Base-by-base conservation (phyloP, 345 rosid genomes). In the Pistacia vera region DNA sequence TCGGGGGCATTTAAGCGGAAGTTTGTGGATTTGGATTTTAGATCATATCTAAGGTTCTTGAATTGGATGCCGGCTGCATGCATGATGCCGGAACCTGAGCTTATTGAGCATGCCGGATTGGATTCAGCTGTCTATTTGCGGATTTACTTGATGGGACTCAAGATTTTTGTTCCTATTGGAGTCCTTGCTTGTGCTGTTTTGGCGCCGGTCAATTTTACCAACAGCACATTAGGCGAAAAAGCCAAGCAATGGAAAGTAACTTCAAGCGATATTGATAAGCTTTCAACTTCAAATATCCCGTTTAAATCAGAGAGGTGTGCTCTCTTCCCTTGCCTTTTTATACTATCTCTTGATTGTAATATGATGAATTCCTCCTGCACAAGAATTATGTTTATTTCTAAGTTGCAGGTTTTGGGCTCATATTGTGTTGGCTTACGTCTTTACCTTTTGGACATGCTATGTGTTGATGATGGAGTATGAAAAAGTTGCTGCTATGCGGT, bases 81-180 rank as follows among this genome's bases (percentile, higher is more conserved):
- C 9, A 90, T 84, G 81, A 96, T 93, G 99, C 97, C 99, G 0
- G 99, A 96, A 83, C 90, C 85, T 66, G 98, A 96, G 80, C 97
- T 96, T 70, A 88, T 96, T 72, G 99, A 96, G 20, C 99, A 96
- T 75, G 99, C 99, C 0, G 99, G 99, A 57, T 83, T 96, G 88
- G 98, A 96, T 80, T 96, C 98, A 55, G 99, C 88, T 33, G 99
- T 89, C 46, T 96, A 93, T 77, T 86, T 96, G 86, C 87, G 98
- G 64, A 93, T 96, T 74, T 96, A 96, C 91, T 83, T 86, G 92
- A 74, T 96, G 57, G 99, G 99, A 64, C 89, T 96, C 64, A 96
- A 96, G 90, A 91, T 96, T 44, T 96, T 93, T 84, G 86, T 84
- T 75, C 98, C 98, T 25, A 80, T 94, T 71, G 86, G 96, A 57